A percentile compares a stretch with the other conserved stretches of the same genome.
phyloP scores from a whole-genome alignment of 352 stramenopile species.

The Halophytophthora polymorphica region DNA sequence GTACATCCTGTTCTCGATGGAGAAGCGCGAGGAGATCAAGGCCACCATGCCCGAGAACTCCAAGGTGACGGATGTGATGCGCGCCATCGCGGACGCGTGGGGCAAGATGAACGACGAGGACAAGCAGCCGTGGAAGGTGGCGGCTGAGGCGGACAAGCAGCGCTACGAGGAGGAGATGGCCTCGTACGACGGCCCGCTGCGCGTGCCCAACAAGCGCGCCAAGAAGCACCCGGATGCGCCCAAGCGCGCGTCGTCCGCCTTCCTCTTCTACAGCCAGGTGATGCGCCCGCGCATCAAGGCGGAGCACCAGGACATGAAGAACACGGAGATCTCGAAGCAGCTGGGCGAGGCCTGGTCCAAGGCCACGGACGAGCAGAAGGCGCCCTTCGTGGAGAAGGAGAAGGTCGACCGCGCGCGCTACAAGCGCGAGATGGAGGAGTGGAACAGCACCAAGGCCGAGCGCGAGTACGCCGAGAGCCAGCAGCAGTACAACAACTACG shows the following conservation, averaged over 20 bases:
- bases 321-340: slow-evolving; percentile 94
- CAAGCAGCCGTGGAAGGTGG: slow-evolving; percentile 91
- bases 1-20: slow-evolving; percentile 93
- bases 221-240: slow-evolving; percentile 95
- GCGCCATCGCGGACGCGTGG: slow-evolving; percentile 89
- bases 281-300: slow-evolving; percentile 89
- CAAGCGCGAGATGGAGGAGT: slow-evolving; percentile 92
- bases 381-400: slow-evolving; percentile 91
- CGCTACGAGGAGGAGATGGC: slow-evolving; percentile 93
- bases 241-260: slow-evolving; percentile 93
- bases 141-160: slow-evolving; percentile 91
- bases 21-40: slow-evolving; percentile 90
- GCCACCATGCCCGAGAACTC: slow-evolving; percentile 75
- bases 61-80: slow-evolving; percentile 91
- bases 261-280: slow-evolving; percentile 93
- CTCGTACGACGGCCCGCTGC: slow-evolving; percentile 89
- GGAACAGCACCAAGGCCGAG: slow-evolving; percentile 83
- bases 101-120: slow-evolving; percentile 89
- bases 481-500: slow-evolving; percentile 81
- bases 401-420: slow-evolving; percentile 89
- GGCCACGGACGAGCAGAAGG: slow-evolving; percentile 88
- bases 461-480: slow-evolving; percentile 81
- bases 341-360: slow-evolving; percentile 92
- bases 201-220: slow-evolving; percentile 90
- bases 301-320: slow-evolving; percentile 93